Base-by-base conservation (phyloP, 2,329 filamentous ascomycete species). In the Domatiomyces catenatus region DNA sequence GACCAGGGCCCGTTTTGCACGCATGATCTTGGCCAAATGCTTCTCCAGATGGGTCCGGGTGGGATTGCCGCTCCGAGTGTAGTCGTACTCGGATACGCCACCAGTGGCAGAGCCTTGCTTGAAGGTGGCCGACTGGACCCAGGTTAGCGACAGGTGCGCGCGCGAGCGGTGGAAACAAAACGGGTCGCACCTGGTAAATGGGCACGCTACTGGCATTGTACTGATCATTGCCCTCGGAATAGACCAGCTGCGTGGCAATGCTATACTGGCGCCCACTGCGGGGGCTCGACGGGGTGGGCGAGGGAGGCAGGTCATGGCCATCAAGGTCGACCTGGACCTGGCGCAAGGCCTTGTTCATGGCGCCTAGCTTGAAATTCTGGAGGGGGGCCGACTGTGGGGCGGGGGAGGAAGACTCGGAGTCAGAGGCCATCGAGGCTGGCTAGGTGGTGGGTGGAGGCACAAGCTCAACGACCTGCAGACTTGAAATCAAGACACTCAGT, bases 1-100 rank as follows among this genome's bases (percentile, higher is more conserved):
- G 47, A 93, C 90, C 48, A 98, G 78, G 8, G 87, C 86, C 51
- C 93, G 84, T 61, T 81, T 81, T 45, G 92, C 92, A 60, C 86
- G 89, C 93, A 98, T 98, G 66, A 98, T 94, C 77, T 98, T 98
- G 63, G 93, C 92, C 61, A 98, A 75, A 68, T 98, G 92, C 52
- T 90, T 81, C 72, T 98, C 92, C 56, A 98, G 79, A 64, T 98
- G 92, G 32, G 90, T 94, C 58, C 92, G 80, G 52, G 92, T 98
- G 17, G 92, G 92, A 66, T 98, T 98, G 51, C 92, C 92, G 36
- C 89, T 96, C 54, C 93, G 86, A 53, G 92, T 96, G 73, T 98
- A 98, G 72, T 98, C 92, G 69, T 96, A 98, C 68, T 96, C 89
- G 53, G 86, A 87, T 53, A 86, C 87, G 45, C 70, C 75, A 55